Evolutionary conservation across 805 yeast genomes (phyloP), one percentile per base, ranked within the genome.

Genomic region (Myxozyma sirexii): DNA sequence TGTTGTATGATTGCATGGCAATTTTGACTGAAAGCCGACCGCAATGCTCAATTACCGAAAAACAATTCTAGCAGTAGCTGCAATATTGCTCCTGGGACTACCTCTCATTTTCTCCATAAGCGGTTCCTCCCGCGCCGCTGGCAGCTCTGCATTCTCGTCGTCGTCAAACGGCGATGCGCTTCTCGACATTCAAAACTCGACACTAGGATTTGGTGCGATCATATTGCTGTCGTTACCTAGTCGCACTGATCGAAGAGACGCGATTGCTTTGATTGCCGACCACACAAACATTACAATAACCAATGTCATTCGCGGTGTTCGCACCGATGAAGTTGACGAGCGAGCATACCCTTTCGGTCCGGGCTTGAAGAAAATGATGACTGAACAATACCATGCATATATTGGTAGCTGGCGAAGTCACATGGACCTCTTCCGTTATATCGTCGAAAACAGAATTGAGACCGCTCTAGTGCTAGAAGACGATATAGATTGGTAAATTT

Each of bases 211-310:
- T 33, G 60, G 60, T 2, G 47, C 46, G 2, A 37, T 57, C 17
- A 10, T 57, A 6, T 35, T 51, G 24, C 47, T 57, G 3, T 51
- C 56, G 13, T 52, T 57, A 31, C 42, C 48, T 15, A 29, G 47
- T 10, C 55, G 60, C n/a, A 57, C 57, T 23, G 60, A 57, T 19
- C 43, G 60, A n/a, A 57, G 44, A 24, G 60, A 57, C 24, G 60
- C 60, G 10, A 44, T 57, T 17, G 4, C 49, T 12, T 47, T 57
- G 27, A 57, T 57, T 19, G 39, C 53, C 2, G 47, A 57, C n/a
- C 51, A 31, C 37, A 43, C 50, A 10, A 53, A 49, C 39, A 35
- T 56, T 19, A 48, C 37, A n/a, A 37, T 56, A 13, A 41, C 59
- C 15, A 19, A 47, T 21, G 35, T 46, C 35, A 49, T 49, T n/a